Conservation (phyloP, 1,139 yeast genomes). For the Candida sanyaensis region DNA sequence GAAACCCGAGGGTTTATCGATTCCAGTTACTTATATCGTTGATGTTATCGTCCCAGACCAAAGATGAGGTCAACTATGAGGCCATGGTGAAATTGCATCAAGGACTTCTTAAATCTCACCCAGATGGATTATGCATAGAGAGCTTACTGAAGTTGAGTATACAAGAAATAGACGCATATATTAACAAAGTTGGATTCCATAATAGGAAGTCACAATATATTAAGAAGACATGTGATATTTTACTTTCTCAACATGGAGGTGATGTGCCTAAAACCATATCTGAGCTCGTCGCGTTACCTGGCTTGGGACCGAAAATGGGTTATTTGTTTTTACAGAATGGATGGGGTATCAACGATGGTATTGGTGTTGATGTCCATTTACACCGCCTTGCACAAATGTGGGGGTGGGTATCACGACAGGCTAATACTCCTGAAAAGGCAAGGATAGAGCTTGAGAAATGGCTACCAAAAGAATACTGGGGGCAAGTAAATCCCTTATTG, state of each 20-base stretch:
- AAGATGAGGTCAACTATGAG: constrained; percentile 78
- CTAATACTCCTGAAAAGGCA: constrained; percentile 73
- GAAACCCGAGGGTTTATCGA: constrained; percentile 50
- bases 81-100: constrained; percentile 67
- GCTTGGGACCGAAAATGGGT: constrained; percentile 98
- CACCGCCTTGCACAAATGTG: constrained; percentile 81
- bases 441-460: constrained; percentile 68
- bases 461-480: constrained; percentile 77
- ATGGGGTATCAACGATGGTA: constrained; percentile 75
- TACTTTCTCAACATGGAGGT: constrained; percentile 52
- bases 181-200: constrained; percentile 88
- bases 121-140: constrained; percentile 33
- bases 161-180: constrained; percentile 58
- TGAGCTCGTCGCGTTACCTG: constrained; percentile 73
- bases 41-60: constrained; percentile 91
- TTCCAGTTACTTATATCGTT: constrained; percentile 77
- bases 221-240: constrained; percentile 57
- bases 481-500: constrained; percentile 77
- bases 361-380: constrained; percentile 93
- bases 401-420: constrained; percentile 65
- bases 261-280: constrained; percentile 74
- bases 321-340: constrained; percentile 77
- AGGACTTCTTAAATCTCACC: constrained; percentile 2
- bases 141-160: constrained; percentile 51
- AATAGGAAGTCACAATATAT: constrained; percentile 73